Base-by-base conservation (phyloP, 1,284 basidiomycete species). In the Vanrija humicola region DNA sequence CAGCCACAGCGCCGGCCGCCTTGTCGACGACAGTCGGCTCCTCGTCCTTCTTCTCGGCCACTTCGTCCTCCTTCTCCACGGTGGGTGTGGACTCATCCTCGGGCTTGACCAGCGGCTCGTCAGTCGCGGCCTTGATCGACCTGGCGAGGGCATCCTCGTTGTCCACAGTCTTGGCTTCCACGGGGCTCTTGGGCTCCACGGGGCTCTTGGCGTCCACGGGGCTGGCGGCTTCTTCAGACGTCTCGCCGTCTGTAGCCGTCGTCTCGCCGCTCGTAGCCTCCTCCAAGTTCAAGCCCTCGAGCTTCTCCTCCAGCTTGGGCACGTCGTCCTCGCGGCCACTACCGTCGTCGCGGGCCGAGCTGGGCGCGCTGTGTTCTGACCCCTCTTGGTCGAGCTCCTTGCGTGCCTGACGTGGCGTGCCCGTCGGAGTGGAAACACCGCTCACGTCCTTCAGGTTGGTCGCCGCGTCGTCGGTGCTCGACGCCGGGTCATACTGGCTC, bases 361-460 rank as follows among this genome's bases (percentile, higher is more conserved):
- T 38, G 5, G 50, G 45, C 65, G 66, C 1, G 60, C 61, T n/a
- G 66, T 66, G 7, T 64, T 64, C 43, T 39, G 18, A 16, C 57
- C 46, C 21, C 59, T 58, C 63, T 29, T 54, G 54, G 8, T 69
- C 68, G 2, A 75, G 58, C 19, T 67, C 63, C 44, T 61, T 55
- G 23, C 58, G 54, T 5, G 66, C 68, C 10, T 68, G 72, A 49
- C 65, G 63, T 6, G 73, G 73, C 1, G 73, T 75, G 6, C 70
- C 67, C 15, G 58, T 69, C 0, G 73, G 73, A 9, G 73, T 75
- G 38, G 63, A 66, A 8, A 75, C 66, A 6, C 69, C 72, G 38
- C 68, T 70, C 8, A 75, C 72, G 54, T 70, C 70, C 46, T 64
- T 58, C 61, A 70, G 66, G 58, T 69, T 72, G 52, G 64, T 54